phyloP scores from a whole-genome alignment of 1,139 yeast species.

The Hyphopichia khmerensis region DNA sequence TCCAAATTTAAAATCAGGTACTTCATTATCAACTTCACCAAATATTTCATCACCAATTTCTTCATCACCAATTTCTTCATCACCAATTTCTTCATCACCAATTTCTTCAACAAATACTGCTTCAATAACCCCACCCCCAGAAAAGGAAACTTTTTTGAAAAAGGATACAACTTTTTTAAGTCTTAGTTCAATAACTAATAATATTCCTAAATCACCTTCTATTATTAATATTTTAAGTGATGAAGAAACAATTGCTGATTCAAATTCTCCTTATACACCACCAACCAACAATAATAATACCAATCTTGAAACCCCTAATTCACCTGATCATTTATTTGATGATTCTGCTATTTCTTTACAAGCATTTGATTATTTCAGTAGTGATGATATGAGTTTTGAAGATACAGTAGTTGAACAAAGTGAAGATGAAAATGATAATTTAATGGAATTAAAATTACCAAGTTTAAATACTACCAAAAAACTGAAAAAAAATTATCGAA shows the following conservation, averaged over 20 bases:
- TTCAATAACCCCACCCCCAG: constrained; percentile 7
- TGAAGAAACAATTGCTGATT: constrained; percentile 5
- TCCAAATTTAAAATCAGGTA: constrained; percentile 10
- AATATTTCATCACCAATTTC: not conserved
- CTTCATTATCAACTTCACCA: not conserved
- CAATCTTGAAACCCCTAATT: constrained; percentile 1
- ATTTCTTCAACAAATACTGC: not conserved
- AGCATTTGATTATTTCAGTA: constrained; percentile 1
- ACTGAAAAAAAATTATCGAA: constrained; percentile 5
- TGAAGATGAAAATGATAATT: constrained; percentile 8
- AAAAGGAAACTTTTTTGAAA: constrained; percentile 7
- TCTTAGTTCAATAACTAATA: not conserved
- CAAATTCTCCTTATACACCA: constrained; percentile 6
- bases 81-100: not conserved
- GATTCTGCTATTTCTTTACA: constrained; percentile 6
- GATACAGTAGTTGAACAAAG: constrained; percentile 4
- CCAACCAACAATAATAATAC: not conserved
- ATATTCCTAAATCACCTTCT: constrained; percentile 1
- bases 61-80: not conserved
- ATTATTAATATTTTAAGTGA: constrained; percentile 3
- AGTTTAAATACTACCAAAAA: not conserved
- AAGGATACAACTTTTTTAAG: not conserved
- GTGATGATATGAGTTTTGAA: constrained; percentile 3
- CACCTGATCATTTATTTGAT: constrained; percentile 20
- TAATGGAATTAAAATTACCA: not conserved